Evolutionary conservation across 2,329 filamentous ascomycete species (phyloP), one percentile per base, ranked within the genome.

Genomic region (Niveomyces coronatus): DNA sequence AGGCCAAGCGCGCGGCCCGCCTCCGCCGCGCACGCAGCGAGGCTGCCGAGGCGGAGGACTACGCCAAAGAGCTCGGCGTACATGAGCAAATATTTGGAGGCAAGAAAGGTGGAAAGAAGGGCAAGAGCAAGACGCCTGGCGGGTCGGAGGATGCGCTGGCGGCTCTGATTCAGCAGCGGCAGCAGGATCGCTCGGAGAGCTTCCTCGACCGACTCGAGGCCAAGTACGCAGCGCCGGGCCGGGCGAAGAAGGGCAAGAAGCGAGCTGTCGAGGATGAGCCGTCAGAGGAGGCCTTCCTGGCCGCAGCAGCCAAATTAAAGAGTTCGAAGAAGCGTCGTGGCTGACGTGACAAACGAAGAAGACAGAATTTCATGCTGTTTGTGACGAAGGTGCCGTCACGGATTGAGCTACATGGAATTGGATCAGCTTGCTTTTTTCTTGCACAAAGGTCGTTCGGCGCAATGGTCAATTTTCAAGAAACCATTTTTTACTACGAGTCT

Each of bases 191-290:
- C 23, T 58, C 57, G 5, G 67, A 62, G 19, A 66, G 64, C 26
- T 86, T 93, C 54, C 63, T 94, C 17, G 82, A 84, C 44, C 65
- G 73, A 35, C 60, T 94, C 35, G 85, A 85, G 41, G 82, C 79
- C 34, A 93, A 89, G 61, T 93, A 93, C 55, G 63, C 67, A 19
- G 62, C 66, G 7, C 53, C 54, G 11, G 52, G 52, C 35, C 50
- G 53, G 29, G 32, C 20, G 2, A 33, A 31, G 11, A 64, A 67
- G 43, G 47, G 54, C 0, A 68, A 67, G 58, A 65, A 70, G 47
- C 62, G 59, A 18, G 56, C 53, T 1, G 66, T 74, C 1, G 80
- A 86, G 48, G 79, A 83, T 44, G 71, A 75, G 52, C 71, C 74
- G 2, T 71, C 70, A 0, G 76, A 80, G 45, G 74, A 76, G 48